Evolutionary conservation across 352 stramenopile genomes (phyloP).

Genomic region (Lagenidium giganteum): DNA sequence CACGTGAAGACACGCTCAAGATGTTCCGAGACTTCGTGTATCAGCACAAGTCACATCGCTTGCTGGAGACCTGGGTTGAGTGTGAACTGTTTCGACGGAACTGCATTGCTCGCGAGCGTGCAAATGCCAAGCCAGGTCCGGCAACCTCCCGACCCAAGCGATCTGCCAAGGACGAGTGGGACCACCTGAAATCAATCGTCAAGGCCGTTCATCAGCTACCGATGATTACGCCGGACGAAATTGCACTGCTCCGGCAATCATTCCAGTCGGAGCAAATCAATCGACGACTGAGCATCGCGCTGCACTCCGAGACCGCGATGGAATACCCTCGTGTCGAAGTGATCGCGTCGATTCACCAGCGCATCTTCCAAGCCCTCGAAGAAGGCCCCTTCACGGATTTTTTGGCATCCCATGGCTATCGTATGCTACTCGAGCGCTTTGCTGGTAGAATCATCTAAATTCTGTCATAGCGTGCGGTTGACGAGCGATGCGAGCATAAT

Average conservation of each 20-base stretch:
- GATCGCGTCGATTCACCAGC: constrained; percentile 67
- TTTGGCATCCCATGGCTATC: constrained; percentile 65
- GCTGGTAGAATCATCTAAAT: constrained; percentile 69
- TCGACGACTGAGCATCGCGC: constrained; percentile 55
- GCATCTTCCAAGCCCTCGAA: constrained; percentile 79
- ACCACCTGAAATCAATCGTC: constrained; percentile 70
- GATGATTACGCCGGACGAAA: constrained; percentile 48
- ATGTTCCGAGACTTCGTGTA: constrained; percentile 78
- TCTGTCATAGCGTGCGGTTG: no score
- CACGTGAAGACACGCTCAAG: constrained; percentile 72
- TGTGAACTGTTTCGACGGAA: constrained; percentile 75
- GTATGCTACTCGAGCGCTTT: constrained; percentile 59
- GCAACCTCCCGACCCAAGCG: no score
- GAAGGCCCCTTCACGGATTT: constrained; percentile 75
- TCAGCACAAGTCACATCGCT: constrained; percentile 46
- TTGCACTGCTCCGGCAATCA: constrained; percentile 49
- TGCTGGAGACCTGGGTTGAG: constrained; percentile 83
- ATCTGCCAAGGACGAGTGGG: constrained; percentile 65
- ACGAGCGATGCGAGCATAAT: no score
- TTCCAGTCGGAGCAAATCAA: constrained; percentile 69
- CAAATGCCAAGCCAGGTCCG: background rate
- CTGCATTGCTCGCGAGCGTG: constrained; percentile 48
- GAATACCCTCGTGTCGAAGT: constrained; percentile 73
- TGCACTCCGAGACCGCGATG: constrained; percentile 47
- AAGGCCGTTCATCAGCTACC: constrained; percentile 45